A percentile compares a stretch with the other conserved stretches of the same genome.
phyloP scores from a whole-genome alignment of 768 basidiomycete genomes.

The Leccinum disarticulatum region DNA sequence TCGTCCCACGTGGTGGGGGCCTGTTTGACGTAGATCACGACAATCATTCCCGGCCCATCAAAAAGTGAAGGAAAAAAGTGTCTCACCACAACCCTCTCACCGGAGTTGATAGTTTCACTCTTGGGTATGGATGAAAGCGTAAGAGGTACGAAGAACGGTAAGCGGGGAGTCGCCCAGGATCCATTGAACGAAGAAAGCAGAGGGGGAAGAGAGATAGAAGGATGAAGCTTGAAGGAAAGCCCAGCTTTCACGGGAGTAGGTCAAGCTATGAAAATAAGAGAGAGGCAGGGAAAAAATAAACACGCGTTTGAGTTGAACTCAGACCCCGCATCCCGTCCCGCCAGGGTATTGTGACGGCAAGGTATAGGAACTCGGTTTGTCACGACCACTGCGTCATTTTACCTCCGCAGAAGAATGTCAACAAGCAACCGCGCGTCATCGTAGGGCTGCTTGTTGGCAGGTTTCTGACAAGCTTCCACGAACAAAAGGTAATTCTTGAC shows the following conservation, averaged over 20 bases:
- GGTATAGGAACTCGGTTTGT: constrained; percentile 19
- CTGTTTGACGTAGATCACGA: too few relatives aligned
- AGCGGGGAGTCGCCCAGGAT: constrained; percentile 17
- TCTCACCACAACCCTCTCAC: constrained; percentile 28
- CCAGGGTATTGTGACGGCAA: constrained; percentile 28
- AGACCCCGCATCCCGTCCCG: constrained; percentile 22
- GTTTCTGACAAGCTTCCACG: neutral
- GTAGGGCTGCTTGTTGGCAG: neutral
- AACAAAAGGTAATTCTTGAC: constrained; percentile 9
- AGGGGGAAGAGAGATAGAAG: neutral
- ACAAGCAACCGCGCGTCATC: neutral
- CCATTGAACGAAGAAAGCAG: constrained; percentile 13
- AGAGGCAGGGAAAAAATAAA: constrained; percentile 1
- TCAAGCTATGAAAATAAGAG: constrained; percentile 1
- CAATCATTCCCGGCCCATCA: too few relatives aligned
- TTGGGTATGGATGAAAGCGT: constrained; percentile 32
- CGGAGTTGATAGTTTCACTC: constrained; percentile 18
- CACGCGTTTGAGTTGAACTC: constrained; percentile 18
- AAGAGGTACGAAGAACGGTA: constrained; percentile 32
- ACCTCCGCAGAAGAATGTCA: constrained; percentile 14
- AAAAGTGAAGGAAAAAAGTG: neutral
- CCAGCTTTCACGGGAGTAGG: neutral
- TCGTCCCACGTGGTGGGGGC: too few relatives aligned
- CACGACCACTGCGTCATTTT: constrained; percentile 15
- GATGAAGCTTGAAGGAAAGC: neutral